Conservation (phyloP, 768 basidiomycete genomes). For the Kwoniella botswanensis region DNA sequence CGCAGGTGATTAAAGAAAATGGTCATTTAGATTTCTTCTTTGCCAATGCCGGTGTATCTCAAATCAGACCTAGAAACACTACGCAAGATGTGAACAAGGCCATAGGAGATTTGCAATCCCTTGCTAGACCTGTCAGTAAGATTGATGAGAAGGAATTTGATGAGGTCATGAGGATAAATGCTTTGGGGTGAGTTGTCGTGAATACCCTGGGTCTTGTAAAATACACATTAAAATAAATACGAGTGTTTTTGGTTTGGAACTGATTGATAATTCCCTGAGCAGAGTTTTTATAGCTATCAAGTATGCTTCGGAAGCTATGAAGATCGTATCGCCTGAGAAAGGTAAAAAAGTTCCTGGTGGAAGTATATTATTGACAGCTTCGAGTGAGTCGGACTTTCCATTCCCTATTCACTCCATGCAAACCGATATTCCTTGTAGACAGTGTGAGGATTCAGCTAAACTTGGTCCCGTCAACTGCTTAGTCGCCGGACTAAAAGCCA, state of each 20-base stretch:
- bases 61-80: constrained; percentile 9
- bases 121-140: constrained; percentile 60
- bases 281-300: constrained; percentile 92
- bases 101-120: neutral
- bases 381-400: constrained; percentile 65
- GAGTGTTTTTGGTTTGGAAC: constrained; percentile 69
- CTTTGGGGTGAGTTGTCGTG: constrained; percentile 63
- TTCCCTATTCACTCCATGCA: neutral
- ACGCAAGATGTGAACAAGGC: constrained; percentile 5
- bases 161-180: constrained; percentile 77
- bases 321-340: constrained; percentile 66
- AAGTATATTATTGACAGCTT: constrained; percentile 83
- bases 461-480: neutral
- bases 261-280: no score
- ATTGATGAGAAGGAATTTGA: constrained; percentile 72
- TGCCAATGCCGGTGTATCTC: constrained; percentile 72
- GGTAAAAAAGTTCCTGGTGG: constrained; percentile 75
- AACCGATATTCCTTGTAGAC: neutral
- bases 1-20: constrained; percentile 76
- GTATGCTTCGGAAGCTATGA: constrained; percentile 82
- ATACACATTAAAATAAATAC: constrained; percentile 2
- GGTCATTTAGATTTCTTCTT: constrained; percentile 92
- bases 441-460: neutral
- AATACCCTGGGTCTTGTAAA: no score
- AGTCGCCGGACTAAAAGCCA: constrained; percentile 43